phyloP scores from a whole-genome alignment of 2,329 filamentous ascomycete genomes.

The Xylariaceae sp. region DNA sequence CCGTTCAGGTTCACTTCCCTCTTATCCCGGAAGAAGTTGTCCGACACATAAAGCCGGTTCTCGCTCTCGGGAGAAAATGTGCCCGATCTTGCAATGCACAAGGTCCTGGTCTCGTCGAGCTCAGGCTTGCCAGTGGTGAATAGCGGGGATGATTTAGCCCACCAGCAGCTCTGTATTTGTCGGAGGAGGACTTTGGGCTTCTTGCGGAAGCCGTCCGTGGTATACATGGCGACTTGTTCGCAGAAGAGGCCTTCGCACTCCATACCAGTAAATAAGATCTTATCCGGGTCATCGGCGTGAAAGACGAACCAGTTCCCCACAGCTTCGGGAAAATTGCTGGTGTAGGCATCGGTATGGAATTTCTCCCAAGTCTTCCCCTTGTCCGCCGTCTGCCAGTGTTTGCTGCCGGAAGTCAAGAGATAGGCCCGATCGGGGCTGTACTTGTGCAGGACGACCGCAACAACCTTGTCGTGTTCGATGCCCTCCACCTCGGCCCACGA shows the following conservation, averaged over 20 bases:
- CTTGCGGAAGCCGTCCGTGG: slow-evolving; percentile 75
- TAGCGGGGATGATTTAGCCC: slow-evolving; percentile 71
- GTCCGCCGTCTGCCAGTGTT: slow-evolving; percentile 80
- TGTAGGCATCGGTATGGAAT: slow-evolving; percentile 60
- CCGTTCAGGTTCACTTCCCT: slow-evolving; percentile 73
- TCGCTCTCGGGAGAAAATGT: slow-evolving; percentile 67
- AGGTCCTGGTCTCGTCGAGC: slow-evolving; percentile 62
- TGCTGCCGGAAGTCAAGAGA: slow-evolving; percentile 61
- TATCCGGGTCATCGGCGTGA: slow-evolving; percentile 76
- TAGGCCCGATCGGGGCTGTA: slow-evolving; percentile 76
- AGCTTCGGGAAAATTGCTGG: slow-evolving; percentile 46
- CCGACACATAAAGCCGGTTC: slow-evolving; percentile 73
- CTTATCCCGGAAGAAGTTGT: slow-evolving; percentile 72
- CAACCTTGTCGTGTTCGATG: slow-evolving; percentile 57
- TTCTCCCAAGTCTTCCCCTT: slow-evolving; percentile 73
- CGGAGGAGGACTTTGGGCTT: slow-evolving; percentile 59
- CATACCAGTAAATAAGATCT: slow-evolving; percentile 78
- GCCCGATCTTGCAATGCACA: slow-evolving; percentile 74
- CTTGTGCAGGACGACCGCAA: slow-evolving; percentile 67
- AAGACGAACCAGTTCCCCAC: slow-evolving; percentile 58
- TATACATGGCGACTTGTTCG: slow-evolving; percentile 64
- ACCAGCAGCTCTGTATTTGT: slow-evolving; percentile 72
- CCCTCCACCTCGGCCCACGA: slow-evolving; percentile 64
- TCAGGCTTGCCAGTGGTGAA: slow-evolving; percentile 66
- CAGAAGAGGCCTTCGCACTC: slow-evolving; percentile 61